These are phyloP conservation scores for Oryza brachyantha DNA, from an alignment of 176 grass and related monocot genomes.

Conservation along the genomic window DNA sequence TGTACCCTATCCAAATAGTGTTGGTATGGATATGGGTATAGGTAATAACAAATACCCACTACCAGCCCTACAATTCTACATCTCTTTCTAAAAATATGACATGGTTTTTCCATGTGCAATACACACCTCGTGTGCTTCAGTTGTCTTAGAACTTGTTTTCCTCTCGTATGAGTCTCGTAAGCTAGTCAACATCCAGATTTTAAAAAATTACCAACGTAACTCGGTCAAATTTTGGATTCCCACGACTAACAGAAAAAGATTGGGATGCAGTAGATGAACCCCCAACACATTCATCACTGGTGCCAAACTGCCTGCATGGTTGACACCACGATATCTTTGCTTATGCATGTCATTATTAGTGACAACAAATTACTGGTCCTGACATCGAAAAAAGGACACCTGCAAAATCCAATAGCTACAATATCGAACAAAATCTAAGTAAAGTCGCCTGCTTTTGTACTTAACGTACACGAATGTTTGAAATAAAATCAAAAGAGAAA, in stretches of 20 bases:
- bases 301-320: not conserved
- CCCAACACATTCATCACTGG: not conserved
- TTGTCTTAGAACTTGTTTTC: no score
- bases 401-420: not conserved
- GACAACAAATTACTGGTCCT: not conserved
- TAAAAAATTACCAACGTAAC: no score
- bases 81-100: no score
- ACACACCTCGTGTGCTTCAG: no score
- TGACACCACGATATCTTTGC: not conserved
- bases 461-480: not conserved
- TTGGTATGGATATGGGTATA: no score
- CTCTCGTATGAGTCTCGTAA: no score
- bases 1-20: no score
- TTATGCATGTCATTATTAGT: not conserved
- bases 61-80: no score
- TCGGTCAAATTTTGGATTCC: no score
- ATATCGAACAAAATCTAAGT: not conserved
- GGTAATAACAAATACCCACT: no score
- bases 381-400: not conserved
- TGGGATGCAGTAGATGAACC: not conserved
- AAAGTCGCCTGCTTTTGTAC: not conserved
- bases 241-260: not conserved
- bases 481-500: not conserved
- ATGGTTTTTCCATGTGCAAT: no score
- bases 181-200: no score